These are phyloP conservation scores for Pythium coloratum DNA, from an alignment of 352 stramenopile species.

Conservation along the genomic window DNA sequence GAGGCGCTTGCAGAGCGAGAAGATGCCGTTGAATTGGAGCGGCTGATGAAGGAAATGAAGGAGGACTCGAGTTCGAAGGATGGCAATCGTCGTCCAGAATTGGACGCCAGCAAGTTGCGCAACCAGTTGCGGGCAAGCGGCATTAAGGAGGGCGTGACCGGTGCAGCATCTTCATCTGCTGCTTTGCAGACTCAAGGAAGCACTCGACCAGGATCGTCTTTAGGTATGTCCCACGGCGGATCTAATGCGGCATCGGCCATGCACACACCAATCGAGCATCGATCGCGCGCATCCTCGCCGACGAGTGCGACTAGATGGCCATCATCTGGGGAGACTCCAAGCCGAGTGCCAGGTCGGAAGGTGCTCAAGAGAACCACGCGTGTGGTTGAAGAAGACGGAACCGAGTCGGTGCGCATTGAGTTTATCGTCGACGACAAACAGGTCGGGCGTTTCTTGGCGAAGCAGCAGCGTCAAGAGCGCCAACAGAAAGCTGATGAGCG, in stretches of 20 bases:
- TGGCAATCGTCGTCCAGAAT: slow-evolving; percentile 54
- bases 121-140: slow-evolving; percentile 73
- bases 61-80: slow-evolving; percentile 53
- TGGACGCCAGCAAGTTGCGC: slow-evolving; percentile 60
- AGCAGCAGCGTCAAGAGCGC: slow-evolving; percentile 77
- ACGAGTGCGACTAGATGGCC: slow-evolving; percentile 34
- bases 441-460: slow-evolving; percentile 64
- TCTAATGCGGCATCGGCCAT: slow-evolving; percentile 67
- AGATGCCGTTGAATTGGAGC: slow-evolving; percentile 73
- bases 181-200: slow-evolving; percentile 19
- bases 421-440: slow-evolving; percentile 76
- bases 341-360: slow-evolving; percentile 34
- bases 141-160: slow-evolving; percentile 54
- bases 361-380: slow-evolving; percentile 76
- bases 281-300: slow-evolving; percentile 68
- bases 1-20: slow-evolving; percentile 73
- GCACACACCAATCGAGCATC: slow-evolving; percentile 60
- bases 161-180: slow-evolving; percentile 17
- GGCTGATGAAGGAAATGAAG: slow-evolving; percentile 84
- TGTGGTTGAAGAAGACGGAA: slow-evolving; percentile 77
- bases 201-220: slow-evolving; percentile 25
- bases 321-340: slow-evolving; percentile 11
- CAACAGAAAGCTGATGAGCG: slow-evolving; percentile 70
- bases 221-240: slow-evolving; percentile 48
- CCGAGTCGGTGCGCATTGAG: slow-evolving; percentile 68